Evolutionary conservation across 495 filamentous ascomycete genomes (phyloP).

Genomic region (Parathielavia hyrcaniae): DNA sequence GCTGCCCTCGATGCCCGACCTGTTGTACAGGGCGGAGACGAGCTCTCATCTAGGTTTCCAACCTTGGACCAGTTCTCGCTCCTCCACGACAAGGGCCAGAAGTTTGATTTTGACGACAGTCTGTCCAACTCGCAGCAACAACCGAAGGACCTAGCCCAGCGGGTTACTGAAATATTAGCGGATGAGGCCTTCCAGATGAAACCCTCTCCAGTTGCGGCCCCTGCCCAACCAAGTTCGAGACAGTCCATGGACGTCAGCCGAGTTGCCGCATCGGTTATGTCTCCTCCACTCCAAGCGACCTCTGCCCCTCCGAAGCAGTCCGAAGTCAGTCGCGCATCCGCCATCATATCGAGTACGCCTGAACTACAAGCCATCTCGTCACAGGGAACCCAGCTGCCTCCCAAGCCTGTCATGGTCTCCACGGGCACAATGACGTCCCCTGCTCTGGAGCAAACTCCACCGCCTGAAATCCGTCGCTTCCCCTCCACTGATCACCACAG

Average conservation of each 20-base stretch:
- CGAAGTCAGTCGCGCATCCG: slow-evolving; percentile 46
- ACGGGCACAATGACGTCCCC: slow-evolving; percentile 87
- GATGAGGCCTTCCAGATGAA: slow-evolving; percentile 61
- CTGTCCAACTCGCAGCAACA: slow-evolving; percentile 43
- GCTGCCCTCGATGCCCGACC: slow-evolving; percentile 70
- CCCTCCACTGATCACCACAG: slow-evolving; percentile 51
- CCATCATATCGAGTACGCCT: slow-evolving; percentile 49
- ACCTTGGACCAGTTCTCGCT: slow-evolving; percentile 90
- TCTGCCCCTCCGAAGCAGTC: slow-evolving; percentile 37
- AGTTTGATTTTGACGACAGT: slow-evolving; percentile 76
- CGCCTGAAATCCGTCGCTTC: slow-evolving; percentile 55
- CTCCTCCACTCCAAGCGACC: slow-evolving; percentile 33
- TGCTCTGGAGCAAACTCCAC: slow-evolving; percentile 44
- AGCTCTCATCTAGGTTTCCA: slow-evolving; percentile 79
- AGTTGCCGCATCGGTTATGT: slow-evolving; percentile 20
- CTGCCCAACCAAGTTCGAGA: slow-evolving; percentile 28
- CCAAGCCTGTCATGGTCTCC: slow-evolving; percentile 73
- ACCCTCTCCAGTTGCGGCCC: slow-evolving; percentile 21
- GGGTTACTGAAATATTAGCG: slow-evolving; percentile 76
- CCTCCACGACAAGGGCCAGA: slow-evolving; percentile 75
- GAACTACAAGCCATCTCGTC: slow-evolving; percentile 48
- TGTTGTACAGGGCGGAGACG: slow-evolving; percentile 55
- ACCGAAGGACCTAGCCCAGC: slow-evolving; percentile 59
- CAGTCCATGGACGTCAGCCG: slow-evolving; percentile 33
- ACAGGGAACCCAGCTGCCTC: slow-evolving; percentile 46